A percentile compares a stretch with the other conserved stretches of the same genome.
Evolutionary conservation across 2,329 filamentous ascomycete species (phyloP).

Genomic region (Aspergillus sp.): DNA sequence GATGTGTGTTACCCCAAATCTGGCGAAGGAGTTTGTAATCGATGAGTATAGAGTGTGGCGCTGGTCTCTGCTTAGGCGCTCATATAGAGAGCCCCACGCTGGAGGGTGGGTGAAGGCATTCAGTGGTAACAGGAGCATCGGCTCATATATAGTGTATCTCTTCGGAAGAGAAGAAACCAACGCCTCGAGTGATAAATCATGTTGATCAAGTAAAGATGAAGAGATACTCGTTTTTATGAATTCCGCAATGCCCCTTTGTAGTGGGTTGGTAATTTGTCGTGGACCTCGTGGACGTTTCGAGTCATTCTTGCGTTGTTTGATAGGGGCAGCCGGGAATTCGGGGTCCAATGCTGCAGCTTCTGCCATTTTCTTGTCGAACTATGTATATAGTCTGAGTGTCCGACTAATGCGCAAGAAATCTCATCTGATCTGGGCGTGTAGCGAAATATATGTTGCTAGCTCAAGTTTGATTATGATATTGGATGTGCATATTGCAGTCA

Average conservation of each 20-base stretch:
- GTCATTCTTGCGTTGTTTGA: neutral
- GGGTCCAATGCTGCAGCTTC: neutral
- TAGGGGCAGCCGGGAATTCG: neutral
- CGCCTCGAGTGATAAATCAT: constrained; percentile 16
- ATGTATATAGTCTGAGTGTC: neutral
- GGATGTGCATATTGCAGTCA: too few relatives aligned
- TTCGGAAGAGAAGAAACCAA: constrained; percentile 34
- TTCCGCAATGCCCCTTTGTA: constrained; percentile 31
- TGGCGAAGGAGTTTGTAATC: constrained; percentile 43
- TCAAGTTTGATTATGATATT: too few relatives aligned
- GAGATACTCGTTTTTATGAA: constrained; percentile 28
- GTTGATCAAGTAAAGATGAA: constrained; percentile 13
- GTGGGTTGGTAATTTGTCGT: constrained; percentile 25
- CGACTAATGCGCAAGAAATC: too few relatives aligned
- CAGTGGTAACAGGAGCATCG: constrained; percentile 57
- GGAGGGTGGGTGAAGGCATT: constrained; percentile 42
- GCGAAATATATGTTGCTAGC: too few relatives aligned
- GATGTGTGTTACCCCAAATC: constrained; percentile 51
- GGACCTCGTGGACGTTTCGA: constrained; percentile 6
- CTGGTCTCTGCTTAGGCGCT: constrained; percentile 24
- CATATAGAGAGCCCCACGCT: constrained; percentile 30
- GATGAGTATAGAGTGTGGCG: constrained; percentile 41
- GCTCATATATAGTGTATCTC: constrained; percentile 57
- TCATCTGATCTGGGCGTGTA: too few relatives aligned
- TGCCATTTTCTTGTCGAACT: neutral